phyloP scores from a whole-genome alignment of 2,329 filamentous ascomycete species.

The Colletotrichum tabaci region DNA sequence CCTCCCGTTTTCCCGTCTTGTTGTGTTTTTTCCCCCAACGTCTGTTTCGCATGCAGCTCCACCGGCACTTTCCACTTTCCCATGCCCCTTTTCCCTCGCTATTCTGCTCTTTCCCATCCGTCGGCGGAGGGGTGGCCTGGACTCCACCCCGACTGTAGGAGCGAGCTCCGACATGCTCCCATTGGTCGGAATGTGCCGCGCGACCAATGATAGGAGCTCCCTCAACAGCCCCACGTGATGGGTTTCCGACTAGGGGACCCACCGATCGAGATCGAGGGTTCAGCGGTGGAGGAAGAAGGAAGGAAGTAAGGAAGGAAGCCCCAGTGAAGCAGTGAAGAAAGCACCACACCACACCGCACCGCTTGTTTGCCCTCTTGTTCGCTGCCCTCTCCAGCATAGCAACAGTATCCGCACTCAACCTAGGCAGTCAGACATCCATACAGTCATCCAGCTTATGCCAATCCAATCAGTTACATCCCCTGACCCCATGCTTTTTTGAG shows the following conservation, averaged over 20 bases:
- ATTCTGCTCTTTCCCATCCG: conserved; percentile 15
- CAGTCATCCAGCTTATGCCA: too few relatives aligned
- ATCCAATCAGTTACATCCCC: too few relatives aligned
- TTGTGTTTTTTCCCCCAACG: background rate
- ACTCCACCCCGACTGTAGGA: conserved; percentile 15
- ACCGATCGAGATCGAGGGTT: conserved; percentile 25
- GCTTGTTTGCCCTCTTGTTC: background rate
- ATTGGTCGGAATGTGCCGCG: conserved; percentile 16
- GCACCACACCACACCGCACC: background rate
- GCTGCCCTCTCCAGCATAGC: background rate
- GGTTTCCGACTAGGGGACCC: conserved; percentile 13
- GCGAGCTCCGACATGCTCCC: conserved; percentile 34
- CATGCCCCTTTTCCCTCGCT: conserved; percentile 5
- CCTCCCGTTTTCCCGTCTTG: background rate
- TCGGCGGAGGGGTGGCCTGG: background rate
- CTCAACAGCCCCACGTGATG: conserved; percentile 9
- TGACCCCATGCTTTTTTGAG: conserved; percentile 1
- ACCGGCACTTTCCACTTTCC: conserved; percentile 14
- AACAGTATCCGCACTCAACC: background rate
- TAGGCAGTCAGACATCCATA: too few relatives aligned
- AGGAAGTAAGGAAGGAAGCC: background rate
- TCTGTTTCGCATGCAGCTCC: background rate
- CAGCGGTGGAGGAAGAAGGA: background rate
- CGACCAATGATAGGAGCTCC: conserved; percentile 22
- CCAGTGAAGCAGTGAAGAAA: too few relatives aligned